These are phyloP conservation scores for Evernia prunastri DNA, from an alignment of 495 filamentous ascomycete species.

Conservation along the genomic window DNA sequence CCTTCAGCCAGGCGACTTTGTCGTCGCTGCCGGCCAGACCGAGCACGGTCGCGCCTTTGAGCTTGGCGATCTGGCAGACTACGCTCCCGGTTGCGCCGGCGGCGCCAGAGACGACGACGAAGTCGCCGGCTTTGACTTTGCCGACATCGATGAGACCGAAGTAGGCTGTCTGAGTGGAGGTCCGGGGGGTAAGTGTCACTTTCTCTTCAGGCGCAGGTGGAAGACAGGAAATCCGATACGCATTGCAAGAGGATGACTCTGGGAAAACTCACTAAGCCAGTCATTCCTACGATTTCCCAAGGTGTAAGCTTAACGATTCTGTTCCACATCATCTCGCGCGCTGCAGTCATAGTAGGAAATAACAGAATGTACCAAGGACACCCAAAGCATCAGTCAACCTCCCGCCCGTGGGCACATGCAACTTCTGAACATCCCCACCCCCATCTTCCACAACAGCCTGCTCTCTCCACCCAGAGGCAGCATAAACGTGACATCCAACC, in stretches of 20 bases:
- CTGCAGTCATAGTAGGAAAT: background rate
- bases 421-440: slow-evolving; percentile 39
- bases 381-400: slow-evolving; percentile 54
- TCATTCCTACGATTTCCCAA: background rate
- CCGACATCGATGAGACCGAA: slow-evolving; percentile 58
- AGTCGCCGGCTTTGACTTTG: slow-evolving; percentile 50
- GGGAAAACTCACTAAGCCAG: background rate
- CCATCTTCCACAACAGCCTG: slow-evolving; percentile 41
- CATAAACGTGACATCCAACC: slow-evolving; percentile 48
- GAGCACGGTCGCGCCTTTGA: slow-evolving; percentile 51
- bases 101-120: slow-evolving; percentile 61
- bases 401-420: slow-evolving; percentile 42
- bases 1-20: slow-evolving; percentile 31
- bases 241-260: background rate
- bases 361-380: slow-evolving; percentile 43
- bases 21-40: slow-evolving; percentile 46
- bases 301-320: background rate
- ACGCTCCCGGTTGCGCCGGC: slow-evolving; percentile 66
- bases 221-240: background rate
- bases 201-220: too few species aligned
- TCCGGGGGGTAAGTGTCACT: background rate
- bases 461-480: slow-evolving; percentile 55
- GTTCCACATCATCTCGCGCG: slow-evolving; percentile 18
- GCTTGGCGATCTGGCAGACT: slow-evolving; percentile 62
- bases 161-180: slow-evolving; percentile 61